Base-by-base conservation (phyloP, 2,329 filamentous ascomycete species). In the Talaromyces sp. region DNA sequence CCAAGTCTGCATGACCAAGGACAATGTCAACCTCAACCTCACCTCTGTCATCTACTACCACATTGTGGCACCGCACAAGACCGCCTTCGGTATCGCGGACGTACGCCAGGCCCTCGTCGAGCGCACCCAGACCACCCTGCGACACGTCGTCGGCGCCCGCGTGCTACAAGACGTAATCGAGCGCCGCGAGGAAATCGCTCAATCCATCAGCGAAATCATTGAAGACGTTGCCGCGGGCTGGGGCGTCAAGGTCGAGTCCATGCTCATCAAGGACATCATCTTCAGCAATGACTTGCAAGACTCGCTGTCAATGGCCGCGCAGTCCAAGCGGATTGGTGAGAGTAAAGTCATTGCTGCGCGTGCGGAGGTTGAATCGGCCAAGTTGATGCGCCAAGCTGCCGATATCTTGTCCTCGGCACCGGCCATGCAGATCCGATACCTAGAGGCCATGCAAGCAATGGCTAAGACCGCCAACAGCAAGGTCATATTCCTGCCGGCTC, bases 31-130 rank as follows among this genome's bases (percentile, higher is more conserved):
- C 54, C 85, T 99, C 49, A 89, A 93, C 73, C 85, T 99, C 70
- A 98, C 93, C 57, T 96, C 92, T 6, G 95, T 99, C 76, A 97
- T 99, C 81, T 99, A 99, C 86, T 99, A 99, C 83, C 93, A 97
- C 84, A 94, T 99, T 74, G 91, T 90, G 63, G 90, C 91, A 33
- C 95, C 95, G 1, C 94, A 98, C 86, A 97, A 96, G 82, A 93
- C 94, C 66, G 94, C 95, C 66, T 99, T 98, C 76, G 95, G 95
- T 70, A 97, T 99, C 77, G 85, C 90, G 80, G 95, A 98, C 78
- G 90, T 99, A 67, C 90, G 91, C 71, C 93, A 96, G 81, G 95
- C 95, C n/a, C 90, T 99, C 58, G 85, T 99, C 69, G 95, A 99
- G 85, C 93, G 95, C 68, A 99, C 95, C 1, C 95, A 99, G 83